Evolutionary conservation across 345 rosid genomes (phyloP), one percentile per base, ranked within the genome.

Genomic region (Salix exigua): DNA sequence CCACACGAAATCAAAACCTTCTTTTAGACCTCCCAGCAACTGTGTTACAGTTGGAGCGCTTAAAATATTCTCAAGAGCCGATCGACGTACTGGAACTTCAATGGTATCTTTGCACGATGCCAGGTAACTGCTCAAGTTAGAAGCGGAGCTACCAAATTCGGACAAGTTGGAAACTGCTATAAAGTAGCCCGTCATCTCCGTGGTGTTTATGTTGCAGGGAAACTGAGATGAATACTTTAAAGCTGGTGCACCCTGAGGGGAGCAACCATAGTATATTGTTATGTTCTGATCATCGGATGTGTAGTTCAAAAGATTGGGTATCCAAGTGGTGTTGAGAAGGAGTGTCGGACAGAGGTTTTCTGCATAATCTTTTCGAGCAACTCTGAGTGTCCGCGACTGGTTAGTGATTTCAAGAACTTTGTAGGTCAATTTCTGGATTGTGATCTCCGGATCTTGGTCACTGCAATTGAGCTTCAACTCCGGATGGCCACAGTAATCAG

Each of bases 1-100:
- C 85, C 81, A 82, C 19, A 0, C 3, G 53, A 85, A 18, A 23
- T 73, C 72, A 51, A 89, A 87, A 23, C 89, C 89, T 0, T 38
- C 44, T 0, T 7, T 35, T 2, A 85, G 37, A 33, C 55, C 75
- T 13, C 30, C 64, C 9, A 58, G 1, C 60, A 87, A 60, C 77
- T 74, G 21, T 2, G 35, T 73, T 17, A 2, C 3, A 0, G 1
- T 64, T 10, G 0, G 0, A n/a, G 0, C 26, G 0, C 0, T 0
- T 21, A 28, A 21, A 1, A 78, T 6, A 0, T 31, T 4, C 18
- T 0, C 0, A n/a, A 82, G 8, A 13, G 55, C 44, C 0, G 48
- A 35, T 58, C 6, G 1, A 31, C 18, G 38, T 1, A 68, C 83
- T 0, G 80, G 82, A 69, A 86, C 60, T 4, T 11, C 66, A 6